Evolutionary conservation across 2,329 filamentous ascomycete species (phyloP).

Genomic region (Catunica adiposa): DNA sequence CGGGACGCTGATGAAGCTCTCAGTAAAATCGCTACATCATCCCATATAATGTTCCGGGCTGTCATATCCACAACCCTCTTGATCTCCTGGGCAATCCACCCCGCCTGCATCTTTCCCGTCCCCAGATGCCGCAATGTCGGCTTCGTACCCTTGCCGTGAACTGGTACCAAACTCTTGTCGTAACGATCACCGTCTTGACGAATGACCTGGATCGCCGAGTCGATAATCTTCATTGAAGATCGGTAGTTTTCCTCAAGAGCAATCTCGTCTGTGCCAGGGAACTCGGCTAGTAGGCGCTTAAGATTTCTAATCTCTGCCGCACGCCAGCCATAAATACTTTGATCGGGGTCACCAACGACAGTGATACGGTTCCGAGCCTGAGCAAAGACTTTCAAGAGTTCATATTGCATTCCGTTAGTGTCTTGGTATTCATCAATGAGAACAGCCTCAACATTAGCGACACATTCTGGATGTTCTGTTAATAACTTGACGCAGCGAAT

Average conservation of each 20-base stretch:
- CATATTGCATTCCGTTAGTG: conserved; percentile 88
- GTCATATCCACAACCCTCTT: conserved; percentile 52
- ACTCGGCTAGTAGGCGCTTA: conserved; percentile 58
- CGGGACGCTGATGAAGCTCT: conserved; percentile 69
- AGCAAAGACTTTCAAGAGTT: conserved; percentile 79
- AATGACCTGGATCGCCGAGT: conserved; percentile 68
- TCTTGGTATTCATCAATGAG: conserved; percentile 97
- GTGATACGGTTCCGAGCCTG: conserved; percentile 61
- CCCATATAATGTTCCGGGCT: conserved; percentile 53
- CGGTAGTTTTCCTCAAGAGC: conserved; percentile 89
- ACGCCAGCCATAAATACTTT: conserved; percentile 94
- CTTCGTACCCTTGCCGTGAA: conserved; percentile 61
- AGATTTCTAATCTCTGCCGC: conserved; percentile 86
- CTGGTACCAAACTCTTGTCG: conserved; percentile 60
- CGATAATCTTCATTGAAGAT: conserved; percentile 71
- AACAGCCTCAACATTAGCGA: conserved; percentile 77
- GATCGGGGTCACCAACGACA: conserved; percentile 89
- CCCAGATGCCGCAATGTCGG: conserved; percentile 67
- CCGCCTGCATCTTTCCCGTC: conserved; percentile 55
- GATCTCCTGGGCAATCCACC: conserved; percentile 80
- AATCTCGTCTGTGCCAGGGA: conserved; percentile 62
- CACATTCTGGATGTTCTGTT: conserved; percentile 55
- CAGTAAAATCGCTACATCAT: conserved; percentile 76
- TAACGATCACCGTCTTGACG: conserved; percentile 74
- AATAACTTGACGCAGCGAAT: conserved; percentile 70